Percentiles rank a stretch among this genome's conserved stretches.
These are phyloP conservation scores for Gastrodia elata DNA, from an alignment of 106 monocot genomes.

Conservation along the genomic window DNA sequence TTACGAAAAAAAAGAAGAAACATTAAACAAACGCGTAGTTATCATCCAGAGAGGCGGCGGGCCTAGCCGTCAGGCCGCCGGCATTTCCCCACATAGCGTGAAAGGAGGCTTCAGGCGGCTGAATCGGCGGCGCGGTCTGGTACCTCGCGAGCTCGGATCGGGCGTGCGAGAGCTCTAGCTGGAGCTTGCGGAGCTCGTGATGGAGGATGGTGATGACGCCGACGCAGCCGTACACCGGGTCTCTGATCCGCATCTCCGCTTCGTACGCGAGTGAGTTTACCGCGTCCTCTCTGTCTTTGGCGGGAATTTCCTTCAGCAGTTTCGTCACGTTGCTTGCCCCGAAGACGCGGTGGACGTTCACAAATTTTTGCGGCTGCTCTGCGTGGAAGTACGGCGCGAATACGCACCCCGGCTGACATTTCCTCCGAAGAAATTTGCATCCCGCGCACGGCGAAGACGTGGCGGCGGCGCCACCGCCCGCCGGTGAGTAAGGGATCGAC, in stretches of 20 bases:
- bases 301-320: conserved; percentile 55
- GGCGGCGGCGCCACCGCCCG: not conserved
- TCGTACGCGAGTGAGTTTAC: conserved; percentile 83
- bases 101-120: not conserved
- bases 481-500: not conserved
- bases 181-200: conserved; percentile 65
- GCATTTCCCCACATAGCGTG: too few relatives aligned
- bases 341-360: conserved; percentile 74
- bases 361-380: conserved; percentile 76
- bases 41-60: too few relatives aligned
- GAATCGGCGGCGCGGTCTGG: not conserved
- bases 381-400: conserved; percentile 86
- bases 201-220: conserved; percentile 76
- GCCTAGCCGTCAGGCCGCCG: too few relatives aligned
- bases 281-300: conserved; percentile 69
- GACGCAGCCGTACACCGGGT: conserved; percentile 86
- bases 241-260: conserved; percentile 80
- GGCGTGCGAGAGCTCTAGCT: conserved; percentile 54
- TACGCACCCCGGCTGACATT: conserved; percentile 83
- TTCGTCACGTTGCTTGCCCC: conserved; percentile 86
- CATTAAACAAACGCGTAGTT: too few relatives aligned
- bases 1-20: too few relatives aligned
- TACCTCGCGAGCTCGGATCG: conserved; percentile 55
- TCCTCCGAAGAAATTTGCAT: conserved; percentile 82
- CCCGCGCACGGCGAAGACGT: conserved; percentile 59